These are phyloP conservation scores for Notholithocarpus densiflorus DNA, from an alignment of 306 rosid genomes.

Conservation along the genomic window DNA sequence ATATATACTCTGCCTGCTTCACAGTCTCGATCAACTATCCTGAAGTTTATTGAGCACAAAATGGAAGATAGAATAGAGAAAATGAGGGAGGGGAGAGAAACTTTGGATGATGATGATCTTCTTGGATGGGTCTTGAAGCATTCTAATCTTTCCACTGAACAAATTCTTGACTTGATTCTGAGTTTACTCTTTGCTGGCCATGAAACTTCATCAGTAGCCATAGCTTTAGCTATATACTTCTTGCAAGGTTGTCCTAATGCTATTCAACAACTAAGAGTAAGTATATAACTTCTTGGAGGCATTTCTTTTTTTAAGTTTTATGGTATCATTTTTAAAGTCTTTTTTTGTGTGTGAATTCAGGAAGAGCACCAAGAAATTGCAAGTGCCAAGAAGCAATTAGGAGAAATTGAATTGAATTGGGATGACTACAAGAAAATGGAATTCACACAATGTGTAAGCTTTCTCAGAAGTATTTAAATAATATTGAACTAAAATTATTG, in stretches of 20 bases:
- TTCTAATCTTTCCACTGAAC: conserved; percentile 86
- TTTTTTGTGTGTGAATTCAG: conserved; percentile 25
- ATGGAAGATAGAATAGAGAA: conserved; percentile 53
- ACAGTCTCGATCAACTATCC: conserved; percentile 77
- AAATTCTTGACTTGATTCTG: conserved; percentile 81
- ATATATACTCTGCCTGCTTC: not conserved
- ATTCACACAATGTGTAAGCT: conserved; percentile 92
- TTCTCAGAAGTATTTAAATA: not conserved
- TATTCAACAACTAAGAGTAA: conserved; percentile 65
- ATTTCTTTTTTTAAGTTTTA: not conserved
- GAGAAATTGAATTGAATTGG: conserved; percentile 79
- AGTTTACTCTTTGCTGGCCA: conserved; percentile 97
- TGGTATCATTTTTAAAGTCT: not conserved
- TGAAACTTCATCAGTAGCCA: conserved; percentile 92
- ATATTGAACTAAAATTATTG: not conserved
- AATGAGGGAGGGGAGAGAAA: conserved; percentile 36
- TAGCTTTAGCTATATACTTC: conserved; percentile 79
- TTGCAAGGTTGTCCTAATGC: conserved; percentile 71
- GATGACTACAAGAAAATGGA: conserved; percentile 91
- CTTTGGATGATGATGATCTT: conserved; percentile 71
- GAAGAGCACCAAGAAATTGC: conserved; percentile 79
- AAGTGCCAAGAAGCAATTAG: conserved; percentile 55
- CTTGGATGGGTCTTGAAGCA: conserved; percentile 87
- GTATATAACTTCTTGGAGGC: not conserved
- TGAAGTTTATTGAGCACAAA: conserved; percentile 78